Conservation (phyloP, 495 filamentous ascomycete genomes). For the Talaromyces borbonicus region DNA sequence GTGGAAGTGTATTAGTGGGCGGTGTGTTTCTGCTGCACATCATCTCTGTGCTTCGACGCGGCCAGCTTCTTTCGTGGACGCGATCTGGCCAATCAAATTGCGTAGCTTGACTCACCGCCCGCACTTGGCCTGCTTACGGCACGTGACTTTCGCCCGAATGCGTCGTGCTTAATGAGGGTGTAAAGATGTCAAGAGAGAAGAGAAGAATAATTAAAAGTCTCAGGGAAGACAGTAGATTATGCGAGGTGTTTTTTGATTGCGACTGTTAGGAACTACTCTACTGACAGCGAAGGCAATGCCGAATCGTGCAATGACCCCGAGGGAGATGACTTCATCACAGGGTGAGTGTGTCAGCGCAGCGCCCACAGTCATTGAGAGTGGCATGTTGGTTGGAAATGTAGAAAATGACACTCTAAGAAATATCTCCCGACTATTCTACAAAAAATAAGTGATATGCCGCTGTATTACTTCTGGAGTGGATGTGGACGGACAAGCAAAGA, state of each 20-base stretch:
- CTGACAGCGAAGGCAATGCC: background rate
- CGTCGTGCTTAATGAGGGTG: background rate
- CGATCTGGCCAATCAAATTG: background rate
- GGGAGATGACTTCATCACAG: conserved; percentile 1
- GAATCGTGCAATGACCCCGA: background rate
- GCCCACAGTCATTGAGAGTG: no score
- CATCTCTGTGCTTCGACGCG: conserved; percentile 6
- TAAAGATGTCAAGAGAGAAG: no score
- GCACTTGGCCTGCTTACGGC: background rate
- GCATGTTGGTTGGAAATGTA: no score
- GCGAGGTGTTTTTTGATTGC: no score
- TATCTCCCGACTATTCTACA: no score
- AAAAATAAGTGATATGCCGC: no score
- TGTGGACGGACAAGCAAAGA: no score
- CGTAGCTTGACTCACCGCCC: background rate
- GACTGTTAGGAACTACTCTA: background rate
- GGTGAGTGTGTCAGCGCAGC: background rate
- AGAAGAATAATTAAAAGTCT: no score
- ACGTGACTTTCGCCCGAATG: conserved; percentile 8
- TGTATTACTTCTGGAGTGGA: no score
- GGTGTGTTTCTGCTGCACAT: conserved; percentile 7
- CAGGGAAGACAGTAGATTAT: no score
- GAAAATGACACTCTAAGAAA: no score
- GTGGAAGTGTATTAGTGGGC: background rate
- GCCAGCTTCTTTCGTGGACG: conserved; percentile 1